Conservation (phyloP, 768 basidiomycete genomes). For the Suillus bovinus region DNA sequence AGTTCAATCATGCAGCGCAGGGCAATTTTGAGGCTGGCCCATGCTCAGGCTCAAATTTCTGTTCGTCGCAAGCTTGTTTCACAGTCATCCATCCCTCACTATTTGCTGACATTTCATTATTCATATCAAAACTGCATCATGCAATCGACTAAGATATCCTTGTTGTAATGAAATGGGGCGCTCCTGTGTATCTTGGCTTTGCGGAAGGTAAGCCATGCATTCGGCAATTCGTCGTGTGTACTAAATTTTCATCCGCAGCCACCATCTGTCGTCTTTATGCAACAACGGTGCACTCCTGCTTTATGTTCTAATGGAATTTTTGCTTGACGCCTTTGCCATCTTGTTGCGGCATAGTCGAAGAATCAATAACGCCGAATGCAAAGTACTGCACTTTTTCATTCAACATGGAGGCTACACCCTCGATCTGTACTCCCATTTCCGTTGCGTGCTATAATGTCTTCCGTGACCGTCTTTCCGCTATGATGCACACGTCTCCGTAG, state of each 20-base stretch:
- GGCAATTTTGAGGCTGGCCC: neutral
- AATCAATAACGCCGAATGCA: neutral
- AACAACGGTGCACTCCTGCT: no score
- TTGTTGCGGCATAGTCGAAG: neutral
- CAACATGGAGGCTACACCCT: neutral
- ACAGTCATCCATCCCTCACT: neutral
- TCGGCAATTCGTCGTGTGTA: neutral
- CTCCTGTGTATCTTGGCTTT: neutral
- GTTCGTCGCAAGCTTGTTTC: neutral
- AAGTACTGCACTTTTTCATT: neutral
- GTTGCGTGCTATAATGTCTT: neutral
- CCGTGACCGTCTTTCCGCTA: neutral
- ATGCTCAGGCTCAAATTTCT: neutral
- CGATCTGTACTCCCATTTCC: neutral
- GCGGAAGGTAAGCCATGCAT: neutral
- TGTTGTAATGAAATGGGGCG: neutral
- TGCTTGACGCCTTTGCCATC: no score
- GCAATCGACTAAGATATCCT: neutral
- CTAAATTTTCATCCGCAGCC: neutral
- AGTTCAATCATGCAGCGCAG: neutral
- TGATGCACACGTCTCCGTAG: slow-evolving; percentile 8
- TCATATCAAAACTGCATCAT: neutral
- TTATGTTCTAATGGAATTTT: neutral
- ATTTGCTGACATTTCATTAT: neutral
- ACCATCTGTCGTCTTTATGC: neutral